Conservation (phyloP, 495 filamentous ascomycete species). For the Hyphodiscus hymeniophilus region DNA sequence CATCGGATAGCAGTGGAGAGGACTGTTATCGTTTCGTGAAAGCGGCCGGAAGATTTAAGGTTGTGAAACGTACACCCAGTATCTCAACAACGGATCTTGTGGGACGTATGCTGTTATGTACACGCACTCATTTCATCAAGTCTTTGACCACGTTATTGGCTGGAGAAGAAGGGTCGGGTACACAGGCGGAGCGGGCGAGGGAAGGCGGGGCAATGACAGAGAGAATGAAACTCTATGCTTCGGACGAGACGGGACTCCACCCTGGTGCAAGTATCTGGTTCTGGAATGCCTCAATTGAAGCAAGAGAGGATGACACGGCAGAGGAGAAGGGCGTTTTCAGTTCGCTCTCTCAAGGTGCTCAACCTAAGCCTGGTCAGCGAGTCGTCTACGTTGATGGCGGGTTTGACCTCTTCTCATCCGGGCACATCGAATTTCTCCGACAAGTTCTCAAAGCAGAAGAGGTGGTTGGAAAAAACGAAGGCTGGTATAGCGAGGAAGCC, state of each 20-base stretch:
- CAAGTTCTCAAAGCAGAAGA: constrained; percentile 66
- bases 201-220: constrained; percentile 54
- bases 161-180: constrained; percentile 65
- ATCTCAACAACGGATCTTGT: constrained; percentile 97
- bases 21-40: constrained; percentile 98
- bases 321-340: constrained; percentile 51
- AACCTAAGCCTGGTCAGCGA: constrained; percentile 65
- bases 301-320: constrained; percentile 39
- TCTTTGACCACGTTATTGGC: constrained; percentile 57
- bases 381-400: constrained; percentile 94
- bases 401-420: constrained; percentile 94
- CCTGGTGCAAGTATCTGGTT: constrained; percentile 74
- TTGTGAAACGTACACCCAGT: constrained; percentile 91
- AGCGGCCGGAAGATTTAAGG: constrained; percentile 78
- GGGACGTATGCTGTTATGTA: constrained; percentile 92
- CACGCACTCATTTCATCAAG: constrained; percentile 78
- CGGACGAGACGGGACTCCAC: constrained; percentile 63
- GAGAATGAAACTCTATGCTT: constrained; percentile 76
- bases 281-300: constrained; percentile 52
- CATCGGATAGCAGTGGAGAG: constrained; percentile 73
- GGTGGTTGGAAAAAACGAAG: constrained; percentile 48
- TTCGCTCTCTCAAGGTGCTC: constrained; percentile 55
- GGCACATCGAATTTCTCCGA: constrained; percentile 90
- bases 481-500: constrained; percentile 64
- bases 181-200: constrained; percentile 51